Evolutionary conservation across 305 asterid genomes (phyloP), one percentile per base, ranked within the genome.

Genomic region (Withania somnifera): DNA sequence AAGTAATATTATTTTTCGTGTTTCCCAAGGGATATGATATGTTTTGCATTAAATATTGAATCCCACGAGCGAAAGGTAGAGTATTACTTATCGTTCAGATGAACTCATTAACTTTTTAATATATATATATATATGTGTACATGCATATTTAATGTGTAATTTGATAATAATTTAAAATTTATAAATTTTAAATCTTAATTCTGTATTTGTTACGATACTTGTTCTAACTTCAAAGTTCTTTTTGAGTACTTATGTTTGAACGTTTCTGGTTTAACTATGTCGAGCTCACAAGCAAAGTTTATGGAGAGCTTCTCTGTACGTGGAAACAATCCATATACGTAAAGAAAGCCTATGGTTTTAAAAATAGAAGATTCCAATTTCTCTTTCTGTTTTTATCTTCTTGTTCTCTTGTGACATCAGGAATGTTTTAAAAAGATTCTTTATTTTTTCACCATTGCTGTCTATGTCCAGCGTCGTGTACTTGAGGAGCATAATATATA

Each of bases 241-340:
- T 24, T 47, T 26, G 58, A 73, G 57, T 73, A 45, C 24, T 73
- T 71, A 14, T 47, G 42, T 26, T 73, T 15, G 61, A 47, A 17
- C 60, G 1, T 75, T 50, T 47, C 6, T 47, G 4, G 61, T 75
- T 73, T 3, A n/a, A n/a, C n/a, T 45, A 26, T 47, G 79, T 75
- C 47, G 79, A 75, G 79, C 11, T 75, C 79, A 75, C 79, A 75
- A 47, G 79, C 79, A 75, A 75, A 75, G 60, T 75, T 47, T 47
- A 73, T 73, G 24, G 57, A 15, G 60, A 26, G 79, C 42, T 73
- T 26, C 22, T 67, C 9, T 67, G 2, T 67, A 66, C 52, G 51
- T 67, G 52, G 50, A 67, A 66, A 36, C 51, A 66, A 36, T 75
- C 5, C 1, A 47, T 61, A 75, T 75, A 75, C 61, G 45, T 75